Conservation (phyloP, 345 rosid species). For the Euphorbia pulcherrima region DNA sequence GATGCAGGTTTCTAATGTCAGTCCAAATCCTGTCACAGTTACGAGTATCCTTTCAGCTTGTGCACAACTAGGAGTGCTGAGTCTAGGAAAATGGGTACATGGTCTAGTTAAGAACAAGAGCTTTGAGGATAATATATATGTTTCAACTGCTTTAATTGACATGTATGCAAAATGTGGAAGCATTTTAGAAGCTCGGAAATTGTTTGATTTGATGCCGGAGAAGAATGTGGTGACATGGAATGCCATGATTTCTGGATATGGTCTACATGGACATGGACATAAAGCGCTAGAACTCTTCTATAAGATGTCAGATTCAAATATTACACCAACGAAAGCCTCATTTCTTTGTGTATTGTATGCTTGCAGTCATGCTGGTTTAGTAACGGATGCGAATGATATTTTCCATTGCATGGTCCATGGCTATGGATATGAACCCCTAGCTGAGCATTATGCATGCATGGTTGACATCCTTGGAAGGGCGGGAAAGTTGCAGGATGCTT, state of each 20-base stretch:
- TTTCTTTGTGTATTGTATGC: conserved; percentile 71
- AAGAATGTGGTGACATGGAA: conserved; percentile 86
- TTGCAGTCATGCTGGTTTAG: conserved; percentile 82
- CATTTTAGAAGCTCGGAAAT: conserved; percentile 51
- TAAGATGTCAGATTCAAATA: conserved; percentile 48
- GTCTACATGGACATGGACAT: conserved; percentile 75
- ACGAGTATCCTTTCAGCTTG: conserved; percentile 75
- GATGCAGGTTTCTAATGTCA: conserved; percentile 49
- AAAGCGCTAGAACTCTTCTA: conserved; percentile 56
- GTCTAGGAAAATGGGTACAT: conserved; percentile 72
- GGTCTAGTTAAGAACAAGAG: conserved; percentile 42
- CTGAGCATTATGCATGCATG: conserved; percentile 76
- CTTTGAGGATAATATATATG: conserved; percentile 56
- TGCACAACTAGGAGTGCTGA: conserved; percentile 68
- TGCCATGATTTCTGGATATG: conserved; percentile 74
- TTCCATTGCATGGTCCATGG: conserved; percentile 57
- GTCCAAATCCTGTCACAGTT: conserved; percentile 61
- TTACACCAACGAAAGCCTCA: conserved; percentile 54
- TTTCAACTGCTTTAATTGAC: conserved; percentile 69
- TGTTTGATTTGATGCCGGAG: conserved; percentile 52
- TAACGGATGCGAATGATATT: conserved; percentile 58
- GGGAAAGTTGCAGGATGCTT: conserved; percentile 62
- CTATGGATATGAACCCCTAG: conserved; percentile 51
- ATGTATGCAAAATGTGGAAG: conserved; percentile 87
- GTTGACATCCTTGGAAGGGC: conserved; percentile 80